Conservation (phyloP, 805 yeast species). For the Saturnispora ahearnii region DNA sequence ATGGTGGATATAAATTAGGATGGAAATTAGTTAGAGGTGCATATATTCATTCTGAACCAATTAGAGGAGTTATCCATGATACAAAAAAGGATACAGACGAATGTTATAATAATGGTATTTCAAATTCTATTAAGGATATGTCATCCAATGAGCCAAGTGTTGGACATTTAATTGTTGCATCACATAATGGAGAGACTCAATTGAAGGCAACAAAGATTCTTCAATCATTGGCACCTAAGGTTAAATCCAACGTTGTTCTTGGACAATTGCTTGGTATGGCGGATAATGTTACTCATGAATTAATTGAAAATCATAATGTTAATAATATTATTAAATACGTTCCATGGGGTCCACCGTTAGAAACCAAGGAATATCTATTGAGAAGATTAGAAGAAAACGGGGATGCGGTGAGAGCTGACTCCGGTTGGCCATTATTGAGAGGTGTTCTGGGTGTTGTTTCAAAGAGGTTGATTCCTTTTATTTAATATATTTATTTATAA, state of each 20-base stretch:
- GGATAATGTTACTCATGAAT: conserved; percentile 73
- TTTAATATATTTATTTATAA: conserved; percentile 32
- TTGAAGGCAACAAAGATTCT: conserved; percentile 56
- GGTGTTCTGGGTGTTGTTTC: conserved; percentile 36
- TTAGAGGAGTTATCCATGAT: conserved; percentile 62
- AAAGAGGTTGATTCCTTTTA: conserved; percentile 23
- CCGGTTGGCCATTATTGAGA: conserved; percentile 65
- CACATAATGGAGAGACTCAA: conserved; percentile 80
- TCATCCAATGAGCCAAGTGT: conserved; percentile 34
- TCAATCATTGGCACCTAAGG: conserved; percentile 19
- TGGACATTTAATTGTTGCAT: conserved; percentile 82
- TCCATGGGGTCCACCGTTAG: conserved; percentile 96
- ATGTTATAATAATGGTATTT: conserved; percentile 64
- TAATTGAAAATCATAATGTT: conserved; percentile 54
- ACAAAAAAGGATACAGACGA: conserved; percentile 75
- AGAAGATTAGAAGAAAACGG: conserved; percentile 95
- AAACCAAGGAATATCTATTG: conserved; percentile 80
- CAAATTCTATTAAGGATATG: conserved; percentile 52
- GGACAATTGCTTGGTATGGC: conserved; percentile 96
- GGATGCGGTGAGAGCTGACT: conserved; percentile 81
- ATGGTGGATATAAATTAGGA: conserved; percentile 62
- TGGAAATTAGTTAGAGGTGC: conserved; percentile 94
- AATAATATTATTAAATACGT: conserved; percentile 85
- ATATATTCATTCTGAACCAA: conserved; percentile 80
- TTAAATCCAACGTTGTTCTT: conserved; percentile 57